These are phyloP conservation scores for Casuarina cunninghamiana DNA, from an alignment of 306 rosid genomes.

Conservation along the genomic window DNA sequence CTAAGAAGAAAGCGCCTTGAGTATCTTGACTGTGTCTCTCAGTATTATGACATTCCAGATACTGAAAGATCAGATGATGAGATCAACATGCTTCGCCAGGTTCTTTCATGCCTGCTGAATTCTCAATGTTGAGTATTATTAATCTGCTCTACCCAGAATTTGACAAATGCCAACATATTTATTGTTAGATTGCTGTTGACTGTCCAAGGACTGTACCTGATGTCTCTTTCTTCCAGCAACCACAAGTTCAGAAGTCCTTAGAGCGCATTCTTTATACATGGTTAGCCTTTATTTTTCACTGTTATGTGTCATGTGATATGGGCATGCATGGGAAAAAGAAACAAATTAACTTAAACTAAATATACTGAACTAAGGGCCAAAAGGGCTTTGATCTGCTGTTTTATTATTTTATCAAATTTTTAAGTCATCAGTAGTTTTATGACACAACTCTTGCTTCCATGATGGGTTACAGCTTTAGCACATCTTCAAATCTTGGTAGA, in stretches of 20 bases:
- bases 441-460: neutral
- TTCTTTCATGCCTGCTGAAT: conserved; percentile 27
- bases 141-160: conserved; percentile 12
- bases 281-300: conserved; percentile 38
- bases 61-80: conserved; percentile 92
- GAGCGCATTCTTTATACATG: conserved; percentile 93
- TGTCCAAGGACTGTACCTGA: conserved; percentile 98
- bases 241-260: conserved; percentile 85
- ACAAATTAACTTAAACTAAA: neutral
- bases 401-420: conserved; percentile 4
- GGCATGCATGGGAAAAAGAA: conserved; percentile 7
- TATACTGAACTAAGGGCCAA: neutral
- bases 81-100: conserved; percentile 99
- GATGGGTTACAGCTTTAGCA: conserved; percentile 4
- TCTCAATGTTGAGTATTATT: conserved; percentile 17
- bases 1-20: conserved; percentile 88
- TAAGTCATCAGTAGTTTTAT: conserved; percentile 14
- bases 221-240: conserved; percentile 83
- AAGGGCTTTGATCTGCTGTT: conserved; percentile 8
- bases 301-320: neutral
- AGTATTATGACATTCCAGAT: conserved; percentile 85
- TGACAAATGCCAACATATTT: conserved; percentile 19
- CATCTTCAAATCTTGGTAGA: neutral
- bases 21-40: conserved; percentile 90
- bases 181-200: conserved; percentile 77